These are phyloP conservation scores for Austroboletus olivaceoglutinosus DNA, from an alignment of 1,284 basidiomycete species.

Conservation along the genomic window DNA sequence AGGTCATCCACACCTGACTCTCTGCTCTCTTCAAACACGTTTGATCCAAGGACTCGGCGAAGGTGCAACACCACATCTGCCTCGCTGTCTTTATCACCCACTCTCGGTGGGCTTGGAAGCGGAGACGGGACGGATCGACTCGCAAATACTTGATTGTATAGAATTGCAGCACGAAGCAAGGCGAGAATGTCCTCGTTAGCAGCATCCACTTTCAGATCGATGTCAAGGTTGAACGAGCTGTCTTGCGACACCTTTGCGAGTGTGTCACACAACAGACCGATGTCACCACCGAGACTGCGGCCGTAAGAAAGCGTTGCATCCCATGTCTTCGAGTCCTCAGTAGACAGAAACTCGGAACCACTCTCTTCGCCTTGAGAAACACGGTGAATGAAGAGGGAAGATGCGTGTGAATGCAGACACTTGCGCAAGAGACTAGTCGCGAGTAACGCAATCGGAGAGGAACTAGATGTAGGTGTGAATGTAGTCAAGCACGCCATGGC, in stretches of 20 bases:
- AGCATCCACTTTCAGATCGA: slow-evolving; percentile 20
- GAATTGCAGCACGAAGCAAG: slow-evolving; percentile 53
- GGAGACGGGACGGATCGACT: slow-evolving; percentile 41
- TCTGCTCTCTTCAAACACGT: slow-evolving; percentile 52
- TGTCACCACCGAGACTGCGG: slow-evolving; percentile 57
- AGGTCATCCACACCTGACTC: slow-evolving; percentile 29
- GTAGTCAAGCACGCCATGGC: slow-evolving; percentile 42
- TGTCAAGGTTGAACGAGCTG: slow-evolving; percentile 26
- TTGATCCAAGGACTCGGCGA: slow-evolving; percentile 51
- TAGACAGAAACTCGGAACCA: slow-evolving; percentile 12
- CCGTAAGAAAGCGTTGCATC: slow-evolving; percentile 53
- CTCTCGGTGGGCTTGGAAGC: no score
- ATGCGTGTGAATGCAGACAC: slow-evolving; percentile 49
- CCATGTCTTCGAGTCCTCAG: slow-evolving; percentile 35
- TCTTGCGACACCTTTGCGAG: slow-evolving; percentile 55
- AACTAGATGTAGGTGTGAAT: slow-evolving; percentile 13
- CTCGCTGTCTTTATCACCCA: slow-evolving; percentile 2
- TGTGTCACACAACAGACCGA: slow-evolving; percentile 49
- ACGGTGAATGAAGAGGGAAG: slow-evolving; percentile 49
- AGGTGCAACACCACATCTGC: slow-evolving; percentile 44
- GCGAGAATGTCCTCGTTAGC: slow-evolving; percentile 46
- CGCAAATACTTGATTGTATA: slow-evolving; percentile 59
- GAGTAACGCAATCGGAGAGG: slow-evolving; percentile 49
- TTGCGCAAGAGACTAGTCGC: slow-evolving; percentile 48
- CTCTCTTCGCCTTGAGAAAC: slow-evolving; percentile 36